Percentiles rank a stretch among this genome's conserved stretches.
phyloP scores from a whole-genome alignment of 495 filamentous ascomycete genomes.

The Aspergillus hancockii region DNA sequence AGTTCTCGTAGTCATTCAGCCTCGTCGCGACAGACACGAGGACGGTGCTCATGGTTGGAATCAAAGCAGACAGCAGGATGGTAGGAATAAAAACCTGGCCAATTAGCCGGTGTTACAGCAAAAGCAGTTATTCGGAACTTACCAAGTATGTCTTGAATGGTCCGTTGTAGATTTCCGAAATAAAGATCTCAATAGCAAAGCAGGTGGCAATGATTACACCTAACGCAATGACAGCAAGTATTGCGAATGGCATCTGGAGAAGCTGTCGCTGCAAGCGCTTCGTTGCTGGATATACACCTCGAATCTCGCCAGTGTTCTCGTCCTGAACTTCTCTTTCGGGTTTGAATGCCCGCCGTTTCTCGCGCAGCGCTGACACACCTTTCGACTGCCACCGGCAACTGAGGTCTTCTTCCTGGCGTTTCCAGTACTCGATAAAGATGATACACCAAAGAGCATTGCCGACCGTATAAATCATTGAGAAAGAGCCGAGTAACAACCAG shows the following conservation, averaged over 20 bases:
- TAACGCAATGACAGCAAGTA: slow-evolving; percentile 66
- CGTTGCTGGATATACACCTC: slow-evolving; percentile 73
- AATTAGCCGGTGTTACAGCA: slow-evolving; percentile 29
- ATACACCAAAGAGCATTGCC: slow-evolving; percentile 85
- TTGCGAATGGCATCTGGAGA: slow-evolving; percentile 85
- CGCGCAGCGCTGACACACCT: slow-evolving; percentile 80
- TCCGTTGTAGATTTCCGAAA: slow-evolving; percentile 90
- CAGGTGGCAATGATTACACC: slow-evolving; percentile 82
- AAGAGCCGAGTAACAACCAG: slow-evolving; percentile 82
- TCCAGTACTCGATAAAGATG: slow-evolving; percentile 95
- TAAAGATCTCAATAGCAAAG: slow-evolving; percentile 95
- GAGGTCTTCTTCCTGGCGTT: slow-evolving; percentile 87
- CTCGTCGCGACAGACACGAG: slow-evolving; percentile 75
- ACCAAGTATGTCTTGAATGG: slow-evolving; percentile 86
- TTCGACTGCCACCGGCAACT: slow-evolving; percentile 91
- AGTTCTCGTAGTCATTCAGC: slow-evolving; percentile 88
- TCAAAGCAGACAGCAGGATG: slow-evolving; percentile 73
- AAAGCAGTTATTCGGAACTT: slow-evolving; percentile 23
- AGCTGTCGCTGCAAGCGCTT: slow-evolving; percentile 79
- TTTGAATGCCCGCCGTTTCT: slow-evolving; percentile 72
- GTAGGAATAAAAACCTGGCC: slow-evolving; percentile 83
- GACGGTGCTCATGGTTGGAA: slow-evolving; percentile 76
- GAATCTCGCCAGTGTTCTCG: slow-evolving; percentile 79
- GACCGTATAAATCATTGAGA: slow-evolving; percentile 79
- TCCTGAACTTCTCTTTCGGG: slow-evolving; percentile 76